Evolutionary conservation across 768 basidiomycete genomes (phyloP).

Genomic region (Suillus bovinus): DNA sequence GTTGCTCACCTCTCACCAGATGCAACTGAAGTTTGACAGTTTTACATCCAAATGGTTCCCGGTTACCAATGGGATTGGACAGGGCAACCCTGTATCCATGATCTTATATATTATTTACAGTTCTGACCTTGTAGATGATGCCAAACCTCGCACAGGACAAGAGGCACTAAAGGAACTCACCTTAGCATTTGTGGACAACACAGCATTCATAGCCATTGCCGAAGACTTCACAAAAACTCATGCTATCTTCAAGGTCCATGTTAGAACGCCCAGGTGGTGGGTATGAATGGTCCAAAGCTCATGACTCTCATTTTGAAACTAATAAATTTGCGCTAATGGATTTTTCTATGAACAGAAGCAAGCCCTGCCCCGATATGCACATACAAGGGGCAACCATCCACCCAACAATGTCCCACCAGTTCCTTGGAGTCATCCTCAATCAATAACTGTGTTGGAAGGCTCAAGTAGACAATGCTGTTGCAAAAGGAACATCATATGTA

Average conservation of each 20-base stretch:
- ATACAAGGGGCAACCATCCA: neutral
- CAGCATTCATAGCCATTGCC: fast-evolving
- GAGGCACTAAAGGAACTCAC: neutral
- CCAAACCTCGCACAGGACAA: fast-evolving
- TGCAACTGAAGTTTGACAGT: fast-evolving
- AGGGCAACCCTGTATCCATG: neutral
- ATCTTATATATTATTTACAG: neutral
- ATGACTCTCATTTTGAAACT: constrained; percentile 21
- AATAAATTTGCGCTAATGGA: constrained; percentile 10
- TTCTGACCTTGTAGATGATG: neutral
- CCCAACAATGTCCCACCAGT: fast-evolving
- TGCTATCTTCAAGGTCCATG: fast-evolving
- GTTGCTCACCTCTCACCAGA: fast-evolving
- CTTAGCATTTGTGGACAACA: neutral
- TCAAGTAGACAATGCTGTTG: neutral
- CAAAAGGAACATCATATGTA: neutral
- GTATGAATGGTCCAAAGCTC: constrained; percentile 12
- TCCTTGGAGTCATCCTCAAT: neutral
- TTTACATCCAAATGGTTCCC: neutral
- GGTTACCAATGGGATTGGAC: neutral
- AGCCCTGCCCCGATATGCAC: neutral
- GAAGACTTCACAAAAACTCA: neutral
- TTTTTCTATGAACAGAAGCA: neutral
- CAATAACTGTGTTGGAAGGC: neutral
- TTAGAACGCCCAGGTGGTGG: neutral